phyloP scores from a whole-genome alignment of 345 rosid genomes.

The Citrus inodora region DNA sequence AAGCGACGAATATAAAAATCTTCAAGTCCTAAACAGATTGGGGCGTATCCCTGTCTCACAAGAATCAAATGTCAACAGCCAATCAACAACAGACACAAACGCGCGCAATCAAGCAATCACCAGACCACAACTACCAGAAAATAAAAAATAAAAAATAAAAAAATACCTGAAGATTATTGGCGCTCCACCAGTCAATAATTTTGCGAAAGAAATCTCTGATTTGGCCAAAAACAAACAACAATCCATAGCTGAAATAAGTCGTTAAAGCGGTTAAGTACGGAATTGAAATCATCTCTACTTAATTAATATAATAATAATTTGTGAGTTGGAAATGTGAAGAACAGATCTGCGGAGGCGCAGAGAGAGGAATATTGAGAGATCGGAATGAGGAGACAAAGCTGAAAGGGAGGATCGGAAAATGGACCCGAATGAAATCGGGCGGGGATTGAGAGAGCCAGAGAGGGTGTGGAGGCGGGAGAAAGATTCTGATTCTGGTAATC shows the following conservation, averaged over 20 bases:
- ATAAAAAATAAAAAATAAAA: background rate
- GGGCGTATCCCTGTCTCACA: slow-evolving; percentile 68
- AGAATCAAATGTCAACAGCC: background rate
- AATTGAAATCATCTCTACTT: slow-evolving; percentile 50
- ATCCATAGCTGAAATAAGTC: slow-evolving; percentile 77
- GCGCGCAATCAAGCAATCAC: background rate
- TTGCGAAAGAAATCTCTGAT: slow-evolving; percentile 73
- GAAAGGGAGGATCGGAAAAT: no score
- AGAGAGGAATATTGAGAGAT: background rate
- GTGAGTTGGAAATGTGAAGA: background rate
- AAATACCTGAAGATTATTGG: slow-evolving; percentile 55
- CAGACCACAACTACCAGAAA: background rate
- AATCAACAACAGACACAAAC: background rate
- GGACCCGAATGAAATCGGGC: no score
- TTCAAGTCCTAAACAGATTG: slow-evolving; percentile 86
- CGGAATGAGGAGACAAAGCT: no score
- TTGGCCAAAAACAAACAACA: slow-evolving; percentile 76
- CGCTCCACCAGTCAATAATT: slow-evolving; percentile 51
- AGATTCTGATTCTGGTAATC: no score
- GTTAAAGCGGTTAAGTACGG: slow-evolving; percentile 71
- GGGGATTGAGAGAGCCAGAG: no score
- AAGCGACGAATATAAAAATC: slow-evolving; percentile 88
- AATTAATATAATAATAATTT: background rate
- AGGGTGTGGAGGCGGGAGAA: no score
- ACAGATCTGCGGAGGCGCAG: background rate